Conservation (phyloP, 2,329 filamentous ascomycete species). For the Pleoardoris graminearum region DNA sequence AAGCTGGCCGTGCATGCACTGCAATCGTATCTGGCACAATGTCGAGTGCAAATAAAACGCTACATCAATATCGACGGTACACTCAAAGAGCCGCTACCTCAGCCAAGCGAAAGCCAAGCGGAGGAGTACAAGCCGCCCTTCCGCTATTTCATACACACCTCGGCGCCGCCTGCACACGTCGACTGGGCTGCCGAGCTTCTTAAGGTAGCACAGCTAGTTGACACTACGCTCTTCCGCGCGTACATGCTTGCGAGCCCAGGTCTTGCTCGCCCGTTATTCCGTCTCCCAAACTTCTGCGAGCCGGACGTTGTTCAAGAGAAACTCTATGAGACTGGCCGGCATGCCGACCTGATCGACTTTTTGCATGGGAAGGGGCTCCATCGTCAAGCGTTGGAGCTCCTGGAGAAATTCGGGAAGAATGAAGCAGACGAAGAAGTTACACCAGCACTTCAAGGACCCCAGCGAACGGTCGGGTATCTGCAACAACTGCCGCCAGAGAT, state of each 20-base stretch:
- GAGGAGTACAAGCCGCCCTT: slow-evolving; percentile 49
- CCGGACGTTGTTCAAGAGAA: slow-evolving; percentile 93
- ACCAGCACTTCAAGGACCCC: slow-evolving; percentile 73
- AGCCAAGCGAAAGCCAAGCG: slow-evolving; percentile 45
- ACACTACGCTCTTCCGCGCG: slow-evolving; percentile 90
- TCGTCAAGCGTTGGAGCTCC: slow-evolving; percentile 78
- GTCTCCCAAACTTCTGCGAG: slow-evolving; percentile 96
- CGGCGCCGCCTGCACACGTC: slow-evolving; percentile 37
- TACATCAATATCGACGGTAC: slow-evolving; percentile 63
- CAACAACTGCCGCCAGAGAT: slow-evolving; percentile 84
- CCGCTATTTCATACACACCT: slow-evolving; percentile 45
- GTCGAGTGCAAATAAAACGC: slow-evolving; percentile 67
- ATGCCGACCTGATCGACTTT: slow-evolving; percentile 96
- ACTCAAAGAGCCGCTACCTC: slow-evolving; percentile 60
- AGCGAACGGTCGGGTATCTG: slow-evolving; percentile 84
- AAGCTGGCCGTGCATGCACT: slow-evolving; percentile 79
- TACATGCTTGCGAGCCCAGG: slow-evolving; percentile 92
- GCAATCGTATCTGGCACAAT: slow-evolving; percentile 85
- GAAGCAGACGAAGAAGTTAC: slow-evolving; percentile 52
- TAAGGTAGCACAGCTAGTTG: slow-evolving; percentile 79
- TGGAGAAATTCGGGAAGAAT: slow-evolving; percentile 75
- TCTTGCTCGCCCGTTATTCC: slow-evolving; percentile 85
- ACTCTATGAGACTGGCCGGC: slow-evolving; percentile 82
- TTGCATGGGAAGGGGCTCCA: slow-evolving; percentile 94
- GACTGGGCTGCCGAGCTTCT: slow-evolving; percentile 73